These are phyloP conservation scores for Trametes meyenii DNA, from an alignment of 768 basidiomycete species.

Conservation along the genomic window DNA sequence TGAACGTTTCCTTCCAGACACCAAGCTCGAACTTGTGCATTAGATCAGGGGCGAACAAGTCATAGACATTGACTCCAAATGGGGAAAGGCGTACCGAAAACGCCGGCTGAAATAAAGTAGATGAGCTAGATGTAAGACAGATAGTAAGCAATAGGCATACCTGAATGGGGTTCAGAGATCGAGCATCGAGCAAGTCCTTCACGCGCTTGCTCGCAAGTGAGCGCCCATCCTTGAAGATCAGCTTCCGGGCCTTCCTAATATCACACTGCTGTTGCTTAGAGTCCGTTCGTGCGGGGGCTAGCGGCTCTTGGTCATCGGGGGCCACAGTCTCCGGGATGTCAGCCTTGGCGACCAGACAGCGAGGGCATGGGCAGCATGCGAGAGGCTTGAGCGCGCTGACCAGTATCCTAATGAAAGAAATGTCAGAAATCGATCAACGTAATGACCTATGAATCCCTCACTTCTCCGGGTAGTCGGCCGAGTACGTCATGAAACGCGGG, in stretches of 20 bases:
- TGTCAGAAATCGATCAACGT: not conserved
- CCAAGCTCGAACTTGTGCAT: conserved; percentile 41
- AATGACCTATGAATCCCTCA: conserved; percentile 4
- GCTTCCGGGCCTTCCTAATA: conserved; percentile 18
- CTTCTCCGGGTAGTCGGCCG: conserved; percentile 44
- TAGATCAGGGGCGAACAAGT: conserved; percentile 34
- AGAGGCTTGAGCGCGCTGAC: conserved; percentile 41
- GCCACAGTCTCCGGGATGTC: conserved; percentile 35
- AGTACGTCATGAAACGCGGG: conserved; percentile 35
- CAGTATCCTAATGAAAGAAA: conserved; percentile 37
- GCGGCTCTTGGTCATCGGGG: not conserved
- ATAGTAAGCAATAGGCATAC: conserved; percentile 5
- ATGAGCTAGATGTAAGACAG: too few relatives aligned
- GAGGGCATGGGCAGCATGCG: conserved; percentile 43
- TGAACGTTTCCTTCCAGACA: conserved; percentile 35
- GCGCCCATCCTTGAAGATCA: conserved; percentile 21
- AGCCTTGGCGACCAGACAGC: conserved; percentile 37
- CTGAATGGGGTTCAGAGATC: conserved; percentile 22
- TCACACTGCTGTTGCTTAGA: not conserved
- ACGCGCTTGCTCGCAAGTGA: conserved; percentile 13
- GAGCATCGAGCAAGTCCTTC: conserved; percentile 12
- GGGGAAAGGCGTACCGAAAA: conserved; percentile 31
- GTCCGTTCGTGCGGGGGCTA: conserved; percentile 11
- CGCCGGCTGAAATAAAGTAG: conserved; percentile 32
- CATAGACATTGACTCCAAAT: conserved; percentile 31